phyloP scores from a whole-genome alignment of 441 rosid species.

The Bocquillonia castaneifolia region DNA sequence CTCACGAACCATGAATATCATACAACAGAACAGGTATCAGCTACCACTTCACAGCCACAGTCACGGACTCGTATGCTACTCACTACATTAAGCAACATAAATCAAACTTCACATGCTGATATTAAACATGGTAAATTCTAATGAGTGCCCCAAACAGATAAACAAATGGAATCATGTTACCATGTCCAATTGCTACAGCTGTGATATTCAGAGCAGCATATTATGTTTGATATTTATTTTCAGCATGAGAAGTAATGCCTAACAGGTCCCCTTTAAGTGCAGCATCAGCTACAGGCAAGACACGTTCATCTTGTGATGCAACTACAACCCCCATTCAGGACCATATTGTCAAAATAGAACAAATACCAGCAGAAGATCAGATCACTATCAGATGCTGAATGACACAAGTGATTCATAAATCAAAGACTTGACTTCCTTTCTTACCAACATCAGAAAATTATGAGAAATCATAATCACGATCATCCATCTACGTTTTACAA shows the following conservation, averaged over 20 bases:
- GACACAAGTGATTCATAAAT: slow-evolving; percentile 31
- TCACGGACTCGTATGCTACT: slow-evolving; percentile 40
- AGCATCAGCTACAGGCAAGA: slow-evolving; percentile 41
- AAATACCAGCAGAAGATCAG: slow-evolving; percentile 35
- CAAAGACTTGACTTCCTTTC: slow-evolving; percentile 26
- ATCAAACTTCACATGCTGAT: slow-evolving; percentile 22
- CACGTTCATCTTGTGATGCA: slow-evolving; percentile 34
- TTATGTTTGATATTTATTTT: slow-evolving; percentile 26
- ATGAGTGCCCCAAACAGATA: slow-evolving; percentile 33
- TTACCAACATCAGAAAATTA: slow-evolving; percentile 43
- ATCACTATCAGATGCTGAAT: slow-evolving; percentile 31
- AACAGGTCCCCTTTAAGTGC: slow-evolving; percentile 35
- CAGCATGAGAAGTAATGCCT: slow-evolving; percentile 23
- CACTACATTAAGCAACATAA: slow-evolving; percentile 46
- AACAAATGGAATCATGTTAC: slow-evolving; percentile 35
- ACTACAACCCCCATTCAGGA: slow-evolving; percentile 31
- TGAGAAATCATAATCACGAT: slow-evolving; percentile 47
- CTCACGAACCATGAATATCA: slow-evolving; percentile 32
- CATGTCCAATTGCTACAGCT: slow-evolving; percentile 27
- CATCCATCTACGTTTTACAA: slow-evolving; percentile 57
- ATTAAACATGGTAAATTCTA: slow-evolving; percentile 18
- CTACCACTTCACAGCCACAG: slow-evolving; percentile 52
- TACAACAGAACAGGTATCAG: slow-evolving; percentile 39
- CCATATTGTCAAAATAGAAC: slow-evolving; percentile 28
- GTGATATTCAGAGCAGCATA: slow-evolving; percentile 34